Evolutionary conservation across 805 yeast genomes (phyloP).

Genomic region (Yarrowia sp.): DNA sequence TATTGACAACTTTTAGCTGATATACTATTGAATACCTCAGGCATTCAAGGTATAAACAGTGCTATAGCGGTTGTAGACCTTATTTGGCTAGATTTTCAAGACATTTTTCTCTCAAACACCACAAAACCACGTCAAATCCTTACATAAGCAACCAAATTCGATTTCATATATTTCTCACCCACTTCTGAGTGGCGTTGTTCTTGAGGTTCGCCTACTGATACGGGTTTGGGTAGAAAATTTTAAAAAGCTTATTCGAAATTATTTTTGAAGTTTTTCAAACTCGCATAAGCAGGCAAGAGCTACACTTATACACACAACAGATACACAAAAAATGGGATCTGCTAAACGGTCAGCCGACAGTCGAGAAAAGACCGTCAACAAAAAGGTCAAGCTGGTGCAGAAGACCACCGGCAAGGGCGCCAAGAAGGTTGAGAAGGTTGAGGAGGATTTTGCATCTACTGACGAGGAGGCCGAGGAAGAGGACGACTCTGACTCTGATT

Average conservation of each 20-base stretch:
- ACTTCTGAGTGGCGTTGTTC: background rate
- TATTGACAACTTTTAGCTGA: no score
- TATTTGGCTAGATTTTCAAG: no score
- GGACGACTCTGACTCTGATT: constrained; percentile 27
- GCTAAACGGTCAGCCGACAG: constrained; percentile 22
- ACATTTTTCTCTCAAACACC: no score
- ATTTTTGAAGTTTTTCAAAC: constrained; percentile 15
- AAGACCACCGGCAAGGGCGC: constrained; percentile 7
- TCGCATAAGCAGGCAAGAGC: background rate
- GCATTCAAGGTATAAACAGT: no score
- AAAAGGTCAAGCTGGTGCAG: constrained; percentile 20
- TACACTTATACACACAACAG: background rate
- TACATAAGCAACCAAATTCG: no score
- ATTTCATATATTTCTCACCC: no score
- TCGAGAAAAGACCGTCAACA: constrained; percentile 15
- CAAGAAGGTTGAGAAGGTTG: constrained; percentile 7
- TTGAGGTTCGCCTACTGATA: background rate
- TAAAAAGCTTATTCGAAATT: constrained; percentile 14
- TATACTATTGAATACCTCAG: no score
- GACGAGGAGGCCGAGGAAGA: constrained; percentile 13
- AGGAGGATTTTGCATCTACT: constrained; percentile 20
- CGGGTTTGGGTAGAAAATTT: constrained; percentile 20
- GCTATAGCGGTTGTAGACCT: no score
- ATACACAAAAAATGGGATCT: constrained; percentile 7
- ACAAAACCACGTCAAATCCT: no score